Conservation (phyloP, 1,284 basidiomycete genomes). For the Vanrija sp. region DNA sequence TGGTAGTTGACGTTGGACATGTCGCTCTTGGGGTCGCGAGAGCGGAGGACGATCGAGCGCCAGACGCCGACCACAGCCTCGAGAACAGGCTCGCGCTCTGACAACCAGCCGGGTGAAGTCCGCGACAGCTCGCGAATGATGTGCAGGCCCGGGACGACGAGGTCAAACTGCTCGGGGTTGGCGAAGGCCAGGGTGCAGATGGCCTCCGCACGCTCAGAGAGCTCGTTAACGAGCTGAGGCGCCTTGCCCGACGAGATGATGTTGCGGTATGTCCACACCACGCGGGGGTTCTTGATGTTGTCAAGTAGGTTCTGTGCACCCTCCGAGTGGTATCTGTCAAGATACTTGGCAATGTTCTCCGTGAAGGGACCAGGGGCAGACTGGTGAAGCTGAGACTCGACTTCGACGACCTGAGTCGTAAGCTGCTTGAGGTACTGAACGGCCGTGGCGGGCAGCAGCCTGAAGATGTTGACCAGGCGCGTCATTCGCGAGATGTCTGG, state of each 20-base stretch:
- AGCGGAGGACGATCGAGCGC: slow-evolving; percentile 53
- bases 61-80: slow-evolving; percentile 69
- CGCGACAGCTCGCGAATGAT: slow-evolving; percentile 72
- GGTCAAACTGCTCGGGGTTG: slow-evolving; percentile 55
- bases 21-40: slow-evolving; percentile 39
- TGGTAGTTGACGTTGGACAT: slow-evolving; percentile 52
- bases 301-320: slow-evolving; percentile 80
- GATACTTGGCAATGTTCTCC: slow-evolving; percentile 82
- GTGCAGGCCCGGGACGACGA: slow-evolving; percentile 65
- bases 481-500: slow-evolving; percentile 91
- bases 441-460: slow-evolving; percentile 86
- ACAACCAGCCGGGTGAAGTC: slow-evolving; percentile 58
- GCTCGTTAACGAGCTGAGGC: slow-evolving; percentile 68
- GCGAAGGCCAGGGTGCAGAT: slow-evolving; percentile 62
- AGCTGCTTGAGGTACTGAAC: slow-evolving; percentile 88
- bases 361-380: slow-evolving; percentile 89
- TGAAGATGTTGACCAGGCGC: slow-evolving; percentile 92
- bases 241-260: slow-evolving; percentile 74
- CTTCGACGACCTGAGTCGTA: slow-evolving; percentile 84
- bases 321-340: slow-evolving; percentile 84
- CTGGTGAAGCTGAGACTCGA: slow-evolving; percentile 86
- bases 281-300: slow-evolving; percentile 67
- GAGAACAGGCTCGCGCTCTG: slow-evolving; percentile 57
- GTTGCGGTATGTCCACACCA: slow-evolving; percentile 74
- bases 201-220: slow-evolving; percentile 61